Evolutionary conservation across 208 protist genomes (phyloP), one percentile per base, ranked within the genome.

Genomic region (Acanthamoeba triangularis): DNA sequence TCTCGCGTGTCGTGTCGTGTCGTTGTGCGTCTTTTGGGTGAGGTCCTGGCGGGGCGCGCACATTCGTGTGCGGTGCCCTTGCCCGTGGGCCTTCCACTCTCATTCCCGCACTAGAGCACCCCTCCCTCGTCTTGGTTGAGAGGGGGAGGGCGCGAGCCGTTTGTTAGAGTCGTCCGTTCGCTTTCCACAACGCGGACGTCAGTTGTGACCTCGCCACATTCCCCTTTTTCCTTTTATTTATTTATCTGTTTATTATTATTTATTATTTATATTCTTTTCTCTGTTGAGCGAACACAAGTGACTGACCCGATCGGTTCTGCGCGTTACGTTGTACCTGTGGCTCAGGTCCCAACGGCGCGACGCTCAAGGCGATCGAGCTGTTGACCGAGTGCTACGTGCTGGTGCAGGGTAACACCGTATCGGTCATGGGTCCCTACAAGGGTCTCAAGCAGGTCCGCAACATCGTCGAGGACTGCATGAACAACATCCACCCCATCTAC

Each of bases 401-500:
- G n/a, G 99, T 99, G 47, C 99, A 99, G 96, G 99, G 99, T 49
- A 97, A 97, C 96, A 99, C 99, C 6, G 99, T 99, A 4, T 97
- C 99, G 18, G 97, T 98, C 30, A 99, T 99, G 98, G 99, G 99
- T 0, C 97, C 98, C 28, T 98, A 98, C 69, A 99, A 99, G 94
- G 99, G 99, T 18, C 98, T 99, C 23, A 97, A 98, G 80, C 97
- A 98, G 96, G 99, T 99, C 13, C 98, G 99, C 41, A 98, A 99
- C 90, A 99, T 99, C 56, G 99, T 99, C 13, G 98, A 99, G 69
- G 99, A 99, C 95, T 99, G 99, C 97, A 99, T 99, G 99, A 98
- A 99, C 95, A 99, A 99, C 96, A 99, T 99, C 65, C 99, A 99
- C 95, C 99, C 99, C 20, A 99, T 99, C 74, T 99, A 99, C 96